Evolutionary conservation across 1,284 basidiomycete genomes (phyloP), one percentile per base, ranked within the genome.

Genomic region (Calocybe gambosa): DNA sequence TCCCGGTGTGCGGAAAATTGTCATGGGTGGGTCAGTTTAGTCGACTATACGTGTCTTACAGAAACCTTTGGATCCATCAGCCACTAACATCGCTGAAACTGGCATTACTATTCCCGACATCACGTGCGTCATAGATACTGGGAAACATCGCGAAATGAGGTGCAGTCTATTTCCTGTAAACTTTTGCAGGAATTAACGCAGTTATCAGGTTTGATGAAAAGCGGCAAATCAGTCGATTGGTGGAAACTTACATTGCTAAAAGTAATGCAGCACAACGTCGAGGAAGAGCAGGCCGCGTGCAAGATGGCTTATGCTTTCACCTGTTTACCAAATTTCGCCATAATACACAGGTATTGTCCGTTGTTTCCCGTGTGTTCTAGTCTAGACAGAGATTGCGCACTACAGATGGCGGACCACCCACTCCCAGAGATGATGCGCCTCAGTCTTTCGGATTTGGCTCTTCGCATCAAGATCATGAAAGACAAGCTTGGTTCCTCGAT

Each of bases 101-200:
- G 95, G 95, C 63, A 89, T 99, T 50, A 99, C 95, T 0, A 98
- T 99, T 49, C 95, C 95, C 3, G 96, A 99, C 59, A 91, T 98
- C 48, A 98, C 95, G 2, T 95, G 93, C 58, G 96, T 99, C 10
- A 94, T 99, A 47, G 96, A 99, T 63, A 82, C 85, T 0, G 96
- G 96, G 40, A 94, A 93, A 61, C 94, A 99, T 62, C 78, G 89
- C 52, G 86, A 93, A 68, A 94, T 95, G 86, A 80, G 87, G 85
- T 87, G 53, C 15, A 15, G 5, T 57, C 39, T 28, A 18, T 23
- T 55, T 4, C 8, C 29, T 3, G 9, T 47, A 20, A 25, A 3
- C 26, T 40, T 46, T n/a, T 21, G 39, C 46, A 18, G 10, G 35
- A 34, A 39, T 20, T 18, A n/a, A 31, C n/a, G 3, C 16, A 12